A percentile compares a stretch with the other conserved stretches of the same genome.
Evolutionary conservation across 2,329 filamentous ascomycete genomes (phyloP).

Genomic region (Colletotrichum filicis): DNA sequence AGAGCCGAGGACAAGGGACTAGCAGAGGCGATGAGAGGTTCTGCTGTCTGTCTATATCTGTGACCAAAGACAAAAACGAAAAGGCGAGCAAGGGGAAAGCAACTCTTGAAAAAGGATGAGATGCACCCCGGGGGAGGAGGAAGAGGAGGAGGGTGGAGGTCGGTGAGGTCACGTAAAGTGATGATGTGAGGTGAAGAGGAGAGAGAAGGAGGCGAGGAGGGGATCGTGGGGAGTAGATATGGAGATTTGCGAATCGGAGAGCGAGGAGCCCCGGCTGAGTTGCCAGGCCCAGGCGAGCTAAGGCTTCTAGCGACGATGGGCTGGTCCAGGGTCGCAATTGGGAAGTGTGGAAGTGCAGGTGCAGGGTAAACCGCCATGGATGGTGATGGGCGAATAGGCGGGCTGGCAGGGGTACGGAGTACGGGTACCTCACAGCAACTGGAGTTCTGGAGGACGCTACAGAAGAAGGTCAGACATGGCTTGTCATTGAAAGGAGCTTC

Average conservation of each 20-base stretch:
- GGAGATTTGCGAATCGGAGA: conserved; percentile 30
- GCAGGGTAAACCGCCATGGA: neutral
- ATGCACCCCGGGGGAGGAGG: neutral
- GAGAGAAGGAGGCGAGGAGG: conserved; percentile 26
- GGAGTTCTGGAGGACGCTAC: neutral
- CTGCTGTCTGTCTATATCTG: conserved; percentile 14
- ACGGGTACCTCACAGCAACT: neutral
- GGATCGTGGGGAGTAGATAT: conserved; percentile 35
- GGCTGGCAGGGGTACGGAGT: neutral
- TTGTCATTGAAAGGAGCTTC: neutral
- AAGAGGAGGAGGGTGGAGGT: conserved; percentile 6
- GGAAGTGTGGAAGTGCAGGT: conserved; percentile 9
- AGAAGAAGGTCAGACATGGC: neutral
- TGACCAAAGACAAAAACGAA: neutral
- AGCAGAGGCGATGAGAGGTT: neutral
- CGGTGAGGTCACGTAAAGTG: conserved; percentile 11
- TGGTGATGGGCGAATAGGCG: neutral
- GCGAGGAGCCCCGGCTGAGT: conserved; percentile 9
- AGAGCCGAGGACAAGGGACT: neutral
- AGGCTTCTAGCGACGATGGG: conserved; percentile 14
- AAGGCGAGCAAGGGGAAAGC: neutral
- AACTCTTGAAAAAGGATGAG: conserved; percentile 1
- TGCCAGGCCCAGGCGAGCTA: conserved; percentile 8
- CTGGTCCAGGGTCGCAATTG: conserved; percentile 1
- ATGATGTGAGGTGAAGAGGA: conserved; percentile 21